Conservation (phyloP, 495 filamentous ascomycete species). For the Tuber magnatum region DNA sequence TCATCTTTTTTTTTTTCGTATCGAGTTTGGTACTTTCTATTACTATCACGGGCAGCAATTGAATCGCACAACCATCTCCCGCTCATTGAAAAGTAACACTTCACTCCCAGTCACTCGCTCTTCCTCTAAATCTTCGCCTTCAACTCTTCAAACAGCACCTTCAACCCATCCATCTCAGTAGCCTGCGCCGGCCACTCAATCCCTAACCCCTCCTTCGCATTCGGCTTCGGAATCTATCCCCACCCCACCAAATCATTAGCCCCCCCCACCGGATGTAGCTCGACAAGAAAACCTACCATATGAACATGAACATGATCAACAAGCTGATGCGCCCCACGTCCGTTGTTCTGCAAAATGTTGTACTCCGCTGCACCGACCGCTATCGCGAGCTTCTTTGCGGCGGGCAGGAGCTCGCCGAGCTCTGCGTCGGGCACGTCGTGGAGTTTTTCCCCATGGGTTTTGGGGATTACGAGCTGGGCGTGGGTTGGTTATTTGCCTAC, state of each 20-base stretch:
- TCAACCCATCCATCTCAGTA: constrained; percentile 75
- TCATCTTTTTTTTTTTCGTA: not conserved
- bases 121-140: constrained; percentile 74
- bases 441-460: constrained; percentile 87
- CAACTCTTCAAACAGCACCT: constrained; percentile 70
- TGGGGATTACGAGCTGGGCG: constrained; percentile 84
- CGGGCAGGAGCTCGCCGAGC: constrained; percentile 74
- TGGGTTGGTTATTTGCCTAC: constrained; percentile 3
- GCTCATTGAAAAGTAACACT: not conserved
- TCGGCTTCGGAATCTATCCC: constrained; percentile 86
- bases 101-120: not conserved
- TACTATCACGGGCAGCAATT: not conserved
- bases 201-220: constrained; percentile 67
- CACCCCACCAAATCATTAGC: constrained; percentile 4
- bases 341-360: constrained; percentile 97
- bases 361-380: constrained; percentile 71
- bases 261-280: not conserved
- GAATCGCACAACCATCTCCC: not conserved
- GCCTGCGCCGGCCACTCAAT: constrained; percentile 72
- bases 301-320: constrained; percentile 97
- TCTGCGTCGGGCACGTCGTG: constrained; percentile 89
- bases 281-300: constrained; percentile 55
- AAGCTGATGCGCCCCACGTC: constrained; percentile 81
- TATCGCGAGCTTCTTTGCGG: constrained; percentile 77
- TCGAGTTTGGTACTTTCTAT: not conserved